Evolutionary conservation across 768 basidiomycete genomes (phyloP).

Genomic region (Russula abietina): DNA sequence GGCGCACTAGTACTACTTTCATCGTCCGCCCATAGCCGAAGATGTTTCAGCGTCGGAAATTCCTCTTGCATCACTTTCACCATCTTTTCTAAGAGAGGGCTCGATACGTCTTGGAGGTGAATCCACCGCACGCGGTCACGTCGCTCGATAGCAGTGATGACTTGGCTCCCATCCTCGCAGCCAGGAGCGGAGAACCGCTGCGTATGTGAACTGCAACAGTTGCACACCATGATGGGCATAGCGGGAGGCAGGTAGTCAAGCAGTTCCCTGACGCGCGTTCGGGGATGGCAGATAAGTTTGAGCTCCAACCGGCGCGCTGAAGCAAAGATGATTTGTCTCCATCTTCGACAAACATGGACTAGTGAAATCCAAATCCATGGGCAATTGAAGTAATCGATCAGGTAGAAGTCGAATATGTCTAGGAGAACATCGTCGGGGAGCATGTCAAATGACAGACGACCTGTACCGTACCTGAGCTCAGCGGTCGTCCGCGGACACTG

Average conservation of each 20-base stretch:
- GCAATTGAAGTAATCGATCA: too few relatives aligned
- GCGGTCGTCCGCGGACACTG: background rate
- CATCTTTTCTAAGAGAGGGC: too few relatives aligned
- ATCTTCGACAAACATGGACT: constrained; percentile 4
- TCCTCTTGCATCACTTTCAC: too few relatives aligned
- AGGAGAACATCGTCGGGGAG: constrained; percentile 13
- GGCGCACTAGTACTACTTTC: too few relatives aligned
- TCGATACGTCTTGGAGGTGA: background rate
- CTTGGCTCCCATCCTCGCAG: background rate
- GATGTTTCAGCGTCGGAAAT: too few relatives aligned
- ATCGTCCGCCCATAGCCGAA: too few relatives aligned
- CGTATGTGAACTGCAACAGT: too few relatives aligned
- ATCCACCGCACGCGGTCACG: background rate
- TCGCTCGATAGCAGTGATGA: constrained; percentile 3
- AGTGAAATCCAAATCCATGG: constrained; percentile 2
- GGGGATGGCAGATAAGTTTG: background rate
- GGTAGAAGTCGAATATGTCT: constrained; percentile 13
- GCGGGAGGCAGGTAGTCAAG: too few relatives aligned
- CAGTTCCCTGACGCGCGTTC: too few relatives aligned
- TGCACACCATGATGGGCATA: too few relatives aligned
- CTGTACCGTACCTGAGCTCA: background rate
- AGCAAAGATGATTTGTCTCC: constrained; percentile 6
- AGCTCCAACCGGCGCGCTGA: constrained; percentile 5
- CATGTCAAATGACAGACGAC: background rate
- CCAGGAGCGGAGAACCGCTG: background rate